These are phyloP conservation scores for Paecilomyces fulvus DNA, from an alignment of 2,329 filamentous ascomycete species.

Conservation along the genomic window DNA sequence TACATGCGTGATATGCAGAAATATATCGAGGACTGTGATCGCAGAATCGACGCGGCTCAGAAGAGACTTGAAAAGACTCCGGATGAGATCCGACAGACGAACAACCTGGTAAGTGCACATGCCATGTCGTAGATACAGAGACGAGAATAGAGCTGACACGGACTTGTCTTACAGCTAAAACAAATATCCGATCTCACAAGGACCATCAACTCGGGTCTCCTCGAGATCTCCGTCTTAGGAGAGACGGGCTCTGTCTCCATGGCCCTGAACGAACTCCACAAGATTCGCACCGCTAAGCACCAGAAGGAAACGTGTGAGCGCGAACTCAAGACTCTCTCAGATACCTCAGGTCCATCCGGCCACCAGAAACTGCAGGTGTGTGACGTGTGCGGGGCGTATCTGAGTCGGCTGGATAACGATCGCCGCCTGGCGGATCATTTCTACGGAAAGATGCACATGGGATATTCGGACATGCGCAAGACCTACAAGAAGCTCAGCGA, in stretches of 20 bases:
- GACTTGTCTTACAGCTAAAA: conserved; percentile 50
- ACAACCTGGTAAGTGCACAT: conserved; percentile 54
- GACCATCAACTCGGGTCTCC: conserved; percentile 70
- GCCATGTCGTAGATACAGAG: neutral
- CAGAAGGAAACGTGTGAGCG: conserved; percentile 76
- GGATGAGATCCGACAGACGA: conserved; percentile 94
- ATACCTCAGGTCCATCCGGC: conserved; percentile 84
- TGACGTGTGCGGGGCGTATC: conserved; percentile 94
- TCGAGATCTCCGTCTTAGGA: conserved; percentile 79
- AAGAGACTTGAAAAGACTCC: conserved; percentile 90
- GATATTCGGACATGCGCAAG: conserved; percentile 96
- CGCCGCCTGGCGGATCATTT: conserved; percentile 91
- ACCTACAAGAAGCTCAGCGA: conserved; percentile 79
- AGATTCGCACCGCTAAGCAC: conserved; percentile 69
- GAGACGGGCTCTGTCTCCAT: conserved; percentile 72
- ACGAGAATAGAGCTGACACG: neutral
- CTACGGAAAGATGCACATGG: conserved; percentile 98
- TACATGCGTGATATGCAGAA: conserved; percentile 94
- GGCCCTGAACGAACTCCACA: conserved; percentile 81
- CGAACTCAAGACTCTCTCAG: conserved; percentile 81
- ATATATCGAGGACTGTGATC: conserved; percentile 94
- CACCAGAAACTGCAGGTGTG: conserved; percentile 98
- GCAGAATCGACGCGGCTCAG: conserved; percentile 84
- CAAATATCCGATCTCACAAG: conserved; percentile 71
- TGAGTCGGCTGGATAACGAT: conserved; percentile 89